Evolutionary conservation across 768 basidiomycete genomes (phyloP), one percentile per base, ranked within the genome.

Genomic region (Lactarius pseudohatsudake): DNA sequence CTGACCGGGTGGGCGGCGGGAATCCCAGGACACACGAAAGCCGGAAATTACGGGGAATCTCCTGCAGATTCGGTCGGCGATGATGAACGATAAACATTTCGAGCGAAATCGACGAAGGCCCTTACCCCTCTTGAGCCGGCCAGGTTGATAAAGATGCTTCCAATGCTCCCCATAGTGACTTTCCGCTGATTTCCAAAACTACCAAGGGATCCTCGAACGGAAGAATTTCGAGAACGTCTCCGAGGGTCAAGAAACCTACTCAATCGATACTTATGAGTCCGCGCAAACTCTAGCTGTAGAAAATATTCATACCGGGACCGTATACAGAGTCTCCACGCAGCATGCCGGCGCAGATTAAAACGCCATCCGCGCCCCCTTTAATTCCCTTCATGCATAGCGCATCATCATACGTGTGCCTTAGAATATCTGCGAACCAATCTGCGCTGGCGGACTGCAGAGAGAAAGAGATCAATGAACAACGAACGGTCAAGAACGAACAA

Each of bases 11-110:
- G 85, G 83, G 50, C 80, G 81, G 34, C 85, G 83, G 43, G 92
- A 95, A 74, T 97, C 94, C 94, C 94, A 96, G 20, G 85, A 82
- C 10, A 96, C 89, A 13, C 85, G 86, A 45, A 96, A 82, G 20
- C 94, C 94, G 28, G 94, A 90, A 43, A 96, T 81, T 15, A 94
- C 82, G 0, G 94, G 94, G 77, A 97, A 97, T 15, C 94, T 91
- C 26, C 94, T 95, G 64, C 1, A 56, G 32, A 40, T 16, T 11
- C 41, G 13, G 62, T 47, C 26, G 59, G 45, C 8, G 26, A 18
- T 32, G 32, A 30, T n/a, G 11, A 36, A 9, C 26, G 28, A 50
- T 45, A 9, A 54, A 15, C 15, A 36, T 18, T 15, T 54, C 7
- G 9, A 36, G 26, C 30, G 50, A 18, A 58, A 65, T 34, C 22